A percentile compares a stretch with the other conserved stretches of the same genome.
Conservation (phyloP, 148 eudicot genomes). For the Chenopodium album region DNA sequence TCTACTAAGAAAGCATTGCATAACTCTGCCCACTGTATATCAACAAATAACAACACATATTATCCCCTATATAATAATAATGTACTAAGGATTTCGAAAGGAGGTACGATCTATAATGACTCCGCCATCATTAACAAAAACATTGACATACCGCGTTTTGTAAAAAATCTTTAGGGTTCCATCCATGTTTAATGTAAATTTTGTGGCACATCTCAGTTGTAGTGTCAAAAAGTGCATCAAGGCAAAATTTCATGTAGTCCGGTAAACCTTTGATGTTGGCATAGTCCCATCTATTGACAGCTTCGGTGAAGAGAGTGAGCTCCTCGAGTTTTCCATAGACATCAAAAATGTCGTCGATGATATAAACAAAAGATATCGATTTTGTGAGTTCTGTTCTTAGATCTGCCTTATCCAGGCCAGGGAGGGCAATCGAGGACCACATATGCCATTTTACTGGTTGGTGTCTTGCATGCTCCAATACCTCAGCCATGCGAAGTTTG, state of each 20-base stretch:
- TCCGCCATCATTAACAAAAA: too few species aligned
- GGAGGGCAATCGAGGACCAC: conserved; percentile 56
- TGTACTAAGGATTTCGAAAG: too few species aligned
- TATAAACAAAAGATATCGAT: conserved; percentile 46
- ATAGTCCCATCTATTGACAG: conserved; percentile 58
- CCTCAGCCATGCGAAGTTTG: conserved; percentile 35
- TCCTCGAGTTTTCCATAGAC: conserved; percentile 53
- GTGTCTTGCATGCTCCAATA: conserved; percentile 47
- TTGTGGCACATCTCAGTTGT: conserved; percentile 44
- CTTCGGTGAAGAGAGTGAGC: conserved; percentile 56
- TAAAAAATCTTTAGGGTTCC: conserved; percentile 37
- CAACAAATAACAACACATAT: too few species aligned
- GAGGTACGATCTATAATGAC: too few species aligned
- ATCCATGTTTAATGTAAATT: conserved; percentile 40
- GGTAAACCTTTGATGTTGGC: conserved; percentile 38
- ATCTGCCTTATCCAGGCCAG: conserved; percentile 36
- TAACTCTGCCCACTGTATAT: conserved; percentile 23
- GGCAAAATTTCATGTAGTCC: conserved; percentile 52
- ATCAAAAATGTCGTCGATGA: conserved; percentile 76
- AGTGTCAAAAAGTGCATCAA: conserved; percentile 39
- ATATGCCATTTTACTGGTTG: conserved; percentile 75
- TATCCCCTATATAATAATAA: too few species aligned
- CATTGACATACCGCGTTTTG: conserved; percentile 35
- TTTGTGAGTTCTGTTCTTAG: conserved; percentile 57
- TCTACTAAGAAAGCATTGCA: conserved; percentile 68